Percentiles rank a stretch among this genome's conserved stretches.
phyloP scores from a whole-genome alignment of 2,329 filamentous ascomycete genomes.

The Aspergillus piperis region DNA sequence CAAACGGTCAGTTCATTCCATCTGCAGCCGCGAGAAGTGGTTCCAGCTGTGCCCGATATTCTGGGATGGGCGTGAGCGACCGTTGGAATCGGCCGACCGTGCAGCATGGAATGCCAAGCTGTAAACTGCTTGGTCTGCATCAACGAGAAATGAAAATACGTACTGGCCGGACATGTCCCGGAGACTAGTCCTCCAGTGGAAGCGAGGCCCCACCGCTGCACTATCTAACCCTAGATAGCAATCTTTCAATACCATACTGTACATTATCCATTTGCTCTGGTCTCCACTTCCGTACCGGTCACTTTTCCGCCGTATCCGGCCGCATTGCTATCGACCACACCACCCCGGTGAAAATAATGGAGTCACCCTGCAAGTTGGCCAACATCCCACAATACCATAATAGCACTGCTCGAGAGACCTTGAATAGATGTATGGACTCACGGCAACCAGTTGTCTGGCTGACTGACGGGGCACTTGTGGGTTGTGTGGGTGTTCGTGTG shows the following conservation, averaged over 20 bases:
- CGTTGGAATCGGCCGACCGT: slow-evolving; percentile 48
- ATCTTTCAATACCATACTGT: slow-evolving; percentile 1
- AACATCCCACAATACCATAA: too few relatives aligned
- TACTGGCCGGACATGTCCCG: neutral
- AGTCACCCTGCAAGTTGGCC: too few relatives aligned
- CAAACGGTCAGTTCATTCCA: slow-evolving; percentile 69
- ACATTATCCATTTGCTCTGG: neutral
- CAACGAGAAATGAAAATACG: too few relatives aligned
- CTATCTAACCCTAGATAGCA: neutral
- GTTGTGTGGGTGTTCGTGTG: too few relatives aligned
- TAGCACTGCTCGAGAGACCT: too few relatives aligned
- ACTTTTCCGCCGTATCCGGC: too few relatives aligned
- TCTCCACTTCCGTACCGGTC: neutral
- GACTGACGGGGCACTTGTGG: too few relatives aligned
- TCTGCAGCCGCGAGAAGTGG: slow-evolving; percentile 66
- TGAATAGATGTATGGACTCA: too few relatives aligned
- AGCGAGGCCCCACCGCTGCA: neutral
- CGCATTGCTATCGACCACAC: too few relatives aligned
- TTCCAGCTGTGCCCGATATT: slow-evolving; percentile 61
- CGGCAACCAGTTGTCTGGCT: too few relatives aligned
- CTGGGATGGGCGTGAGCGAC: slow-evolving; percentile 50
- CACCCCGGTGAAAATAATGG: too few relatives aligned
- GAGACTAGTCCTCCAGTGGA: neutral
- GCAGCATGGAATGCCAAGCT: slow-evolving; percentile 52
- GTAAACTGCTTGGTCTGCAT: slow-evolving; percentile 20